Conservation (phyloP, 1,284 basidiomycete species). For the Baeospora myosura region DNA sequence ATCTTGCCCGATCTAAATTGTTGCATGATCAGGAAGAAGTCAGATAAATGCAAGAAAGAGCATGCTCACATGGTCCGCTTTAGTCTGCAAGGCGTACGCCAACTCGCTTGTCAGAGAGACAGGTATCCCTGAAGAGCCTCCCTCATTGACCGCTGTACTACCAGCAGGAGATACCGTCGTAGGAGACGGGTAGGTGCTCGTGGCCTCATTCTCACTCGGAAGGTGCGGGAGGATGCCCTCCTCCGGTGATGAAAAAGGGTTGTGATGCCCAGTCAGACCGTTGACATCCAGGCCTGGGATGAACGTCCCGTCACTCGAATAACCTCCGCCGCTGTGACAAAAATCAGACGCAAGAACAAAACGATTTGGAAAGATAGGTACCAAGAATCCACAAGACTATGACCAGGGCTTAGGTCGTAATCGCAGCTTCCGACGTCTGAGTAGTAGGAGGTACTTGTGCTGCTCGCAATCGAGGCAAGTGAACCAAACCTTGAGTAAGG, state of each 20-base stretch:
- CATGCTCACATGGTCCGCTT: slow-evolving; percentile 25
- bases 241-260: slow-evolving; percentile 21
- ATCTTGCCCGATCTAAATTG: too few species aligned
- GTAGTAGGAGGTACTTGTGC: slow-evolving; percentile 42
- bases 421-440: slow-evolving; percentile 38
- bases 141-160: slow-evolving; percentile 31
- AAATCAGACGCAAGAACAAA: slow-evolving; percentile 8
- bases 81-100: slow-evolving; percentile 34
- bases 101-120: slow-evolving; percentile 40
- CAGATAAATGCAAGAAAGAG: neutral
- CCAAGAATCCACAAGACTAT: slow-evolving; percentile 42
- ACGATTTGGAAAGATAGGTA: slow-evolving; percentile 20
- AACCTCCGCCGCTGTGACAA: slow-evolving; percentile 17
- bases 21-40: too few species aligned
- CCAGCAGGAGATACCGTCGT: slow-evolving; percentile 36
- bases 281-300: slow-evolving; percentile 43
- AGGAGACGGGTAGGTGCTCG: slow-evolving; percentile 28
- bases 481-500: slow-evolving; percentile 50
- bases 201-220: slow-evolving; percentile 15
- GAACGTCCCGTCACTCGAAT: slow-evolving; percentile 33
- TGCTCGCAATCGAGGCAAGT: slow-evolving; percentile 48
- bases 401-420: slow-evolving; percentile 26
- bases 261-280: slow-evolving; percentile 19
- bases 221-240: slow-evolving; percentile 18
- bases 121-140: slow-evolving; percentile 19